phyloP scores from a whole-genome alignment of 768 basidiomycete genomes.

The Piloderma croceum region DNA sequence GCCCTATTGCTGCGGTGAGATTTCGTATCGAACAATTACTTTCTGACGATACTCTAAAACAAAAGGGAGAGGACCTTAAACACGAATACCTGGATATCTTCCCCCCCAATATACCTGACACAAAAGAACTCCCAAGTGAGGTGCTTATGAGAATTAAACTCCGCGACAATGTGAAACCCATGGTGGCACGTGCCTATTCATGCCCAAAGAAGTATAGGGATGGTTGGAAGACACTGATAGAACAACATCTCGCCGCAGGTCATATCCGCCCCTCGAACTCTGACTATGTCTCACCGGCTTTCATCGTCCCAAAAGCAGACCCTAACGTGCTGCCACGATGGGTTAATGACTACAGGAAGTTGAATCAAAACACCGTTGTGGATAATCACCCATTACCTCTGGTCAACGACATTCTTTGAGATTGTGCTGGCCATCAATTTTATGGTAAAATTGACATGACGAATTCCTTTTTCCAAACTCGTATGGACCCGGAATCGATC shows the following conservation, averaged over 20 bases:
- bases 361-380: conserved; percentile 26
- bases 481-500: conserved; percentile 23
- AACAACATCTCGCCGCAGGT: conserved; percentile 29
- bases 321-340: conserved; percentile 23
- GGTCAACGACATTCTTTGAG: conserved; percentile 27
- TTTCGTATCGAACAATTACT: not conserved
- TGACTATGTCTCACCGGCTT: conserved; percentile 28
- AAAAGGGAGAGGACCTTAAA: conserved; percentile 1
- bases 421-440: conserved; percentile 30
- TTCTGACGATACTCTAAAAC: not conserved
- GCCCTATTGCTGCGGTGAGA: not conserved
- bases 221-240: conserved; percentile 27
- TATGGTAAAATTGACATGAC: conserved; percentile 36
- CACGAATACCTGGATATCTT: conserved; percentile 17
- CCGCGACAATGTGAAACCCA: conserved; percentile 22
- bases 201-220: conserved; percentile 30
- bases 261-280: conserved; percentile 23
- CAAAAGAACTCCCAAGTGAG: conserved; percentile 15
- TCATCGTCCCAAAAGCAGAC: conserved; percentile 33
- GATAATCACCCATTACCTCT: conserved; percentile 26
- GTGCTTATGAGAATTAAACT: conserved; percentile 19
- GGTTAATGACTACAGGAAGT: conserved; percentile 29
- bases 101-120: conserved; percentile 19
- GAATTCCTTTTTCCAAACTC: conserved; percentile 35
- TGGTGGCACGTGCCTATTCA: conserved; percentile 23